A percentile compares a stretch with the other conserved stretches of the same genome.
Evolutionary conservation across 2,329 filamentous ascomycete genomes (phyloP).

Genomic region (Xylaria sp.): DNA sequence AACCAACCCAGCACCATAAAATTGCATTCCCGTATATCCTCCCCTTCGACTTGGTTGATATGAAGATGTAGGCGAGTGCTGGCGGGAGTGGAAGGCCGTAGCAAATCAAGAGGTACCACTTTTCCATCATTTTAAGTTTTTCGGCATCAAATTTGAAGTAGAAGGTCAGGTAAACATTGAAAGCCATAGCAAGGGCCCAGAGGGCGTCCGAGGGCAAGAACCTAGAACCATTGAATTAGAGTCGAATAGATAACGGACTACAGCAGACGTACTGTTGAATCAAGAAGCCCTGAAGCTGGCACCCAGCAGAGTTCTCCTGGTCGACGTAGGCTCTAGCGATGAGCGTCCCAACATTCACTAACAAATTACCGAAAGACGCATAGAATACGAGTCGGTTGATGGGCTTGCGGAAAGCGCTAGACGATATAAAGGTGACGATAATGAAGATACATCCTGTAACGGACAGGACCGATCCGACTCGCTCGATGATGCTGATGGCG

Average conservation of each 20-base stretch:
- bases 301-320: slow-evolving; percentile 61
- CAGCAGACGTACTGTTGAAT: slow-evolving; percentile 77
- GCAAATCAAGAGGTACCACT: slow-evolving; percentile 74
- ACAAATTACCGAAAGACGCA: slow-evolving; percentile 82
- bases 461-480: slow-evolving; percentile 76
- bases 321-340: slow-evolving; percentile 72
- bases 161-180: slow-evolving; percentile 86
- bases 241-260: slow-evolving; percentile 3
- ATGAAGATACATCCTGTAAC: slow-evolving; percentile 77
- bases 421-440: slow-evolving; percentile 75
- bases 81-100: slow-evolving; percentile 80
- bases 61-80: slow-evolving; percentile 73
- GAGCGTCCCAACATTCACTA: slow-evolving; percentile 80
- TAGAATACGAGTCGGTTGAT: slow-evolving; percentile 89
- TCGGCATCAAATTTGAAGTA: slow-evolving; percentile 76
- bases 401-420: slow-evolving; percentile 80
- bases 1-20: slow-evolving; percentile 83
- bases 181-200: slow-evolving; percentile 84
- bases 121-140: slow-evolving; percentile 74
- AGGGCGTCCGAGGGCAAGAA: slow-evolving; percentile 81
- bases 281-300: slow-evolving; percentile 80
- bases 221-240: slow-evolving; percentile 57
- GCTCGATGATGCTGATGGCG: slow-evolving; percentile 71
- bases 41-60: slow-evolving; percentile 63
- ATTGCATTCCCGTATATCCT: slow-evolving; percentile 79